Evolutionary conservation across 2,329 filamentous ascomycete species (phyloP), one percentile per base, ranked within the genome.

Genomic region (Hypoxylon sp.): DNA sequence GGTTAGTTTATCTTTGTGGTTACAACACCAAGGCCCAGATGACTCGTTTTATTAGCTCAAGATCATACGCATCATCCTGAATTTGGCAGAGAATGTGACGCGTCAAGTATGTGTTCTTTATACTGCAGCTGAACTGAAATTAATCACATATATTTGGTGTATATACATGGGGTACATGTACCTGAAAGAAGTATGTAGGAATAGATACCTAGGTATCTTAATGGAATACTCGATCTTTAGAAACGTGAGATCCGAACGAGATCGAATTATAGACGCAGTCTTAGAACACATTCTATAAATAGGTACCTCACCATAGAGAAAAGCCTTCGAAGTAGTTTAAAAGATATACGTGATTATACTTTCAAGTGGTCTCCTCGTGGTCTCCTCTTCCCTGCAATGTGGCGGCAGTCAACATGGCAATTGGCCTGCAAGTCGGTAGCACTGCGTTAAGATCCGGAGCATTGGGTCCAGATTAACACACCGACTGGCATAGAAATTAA

Each of bases 401-500:
- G 17, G 17, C 17, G 7, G 38, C 38, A 43, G 5, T 43, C 17
- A 21, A 43, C 14, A 43, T 43, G 25, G 25, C 25, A 43, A 19
- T 7, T 19, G 38, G 6, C n/a, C n/a, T 53, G 38, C 58, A 53
- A 23, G 36, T 28, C 38, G 19, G 23, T 28, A 21, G 19, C 14
- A 21, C 30, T n/a, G 32, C 43, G n/a, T 55, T 19, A 25, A 41
- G 50, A 50, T 17, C 60, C 51, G 49, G 28, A 43, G 23, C 6
- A 17, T 43, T 56, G 50, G 60, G 51, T 43, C 34, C 13, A 38
- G 49, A 5, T 49, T 19, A 28, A 9, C 13, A 14, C 32, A 19
- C 30, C 21, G 50, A 61, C 50, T 61, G 38, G 50, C 38, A n/a
- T 19, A 36, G 19, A 34, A 19, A 9, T 17, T 13, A 28, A 57